Base-by-base conservation (phyloP, 371 early-diverging fungal genomes). In the Apophysomyces ossiformis region DNA sequence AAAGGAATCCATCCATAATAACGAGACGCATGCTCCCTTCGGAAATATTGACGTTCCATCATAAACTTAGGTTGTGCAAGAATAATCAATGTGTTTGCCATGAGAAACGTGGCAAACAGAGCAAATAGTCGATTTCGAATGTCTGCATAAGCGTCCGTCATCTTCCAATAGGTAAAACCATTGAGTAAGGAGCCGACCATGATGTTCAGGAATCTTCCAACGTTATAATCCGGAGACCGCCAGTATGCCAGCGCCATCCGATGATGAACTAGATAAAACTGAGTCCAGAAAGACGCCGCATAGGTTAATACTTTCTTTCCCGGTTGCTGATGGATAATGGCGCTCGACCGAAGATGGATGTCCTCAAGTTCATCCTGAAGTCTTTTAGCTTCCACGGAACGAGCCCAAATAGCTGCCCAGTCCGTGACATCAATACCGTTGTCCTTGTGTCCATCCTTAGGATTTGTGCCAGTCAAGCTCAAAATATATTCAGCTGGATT, bases 401-500 rank as follows among this genome's bases (percentile, higher is more conserved):
- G 65, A 4, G 64, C 60, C 90, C 90, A 90, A 7, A 74, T 36
- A 32, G 79, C 73, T 18, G 82, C 76, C 87, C 89, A 89, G 63
- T 87, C 81, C 64, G 78, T 63, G 58, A 74, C 37, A 66, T 76
- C 65, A 7, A 26, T 21, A 1, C 54, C 54, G 26, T n/a, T 21
- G 8, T 41, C 41, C 8, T 1, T 41, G 13, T 0, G 41, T 8
- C 13, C 13, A 8, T 41, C 41, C 6, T 26, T 26, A 26, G 32
- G 32, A 26, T 26, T 26, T 26, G 13, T 11, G 38, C 81, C 81
- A 12, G 80, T 78, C 16, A 82, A 80, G 57, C 81, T 82, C 60
- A 89, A 72, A 37, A 88, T 86, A 73, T 87, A 89, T 70, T 89
- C 90, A 56, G 90, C 90, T 11, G 86, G 87, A 69, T 89, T 87